These are phyloP conservation scores for Calonectria hongkongensis DNA, from an alignment of 2,329 filamentous ascomycete genomes.

Conservation along the genomic window DNA sequence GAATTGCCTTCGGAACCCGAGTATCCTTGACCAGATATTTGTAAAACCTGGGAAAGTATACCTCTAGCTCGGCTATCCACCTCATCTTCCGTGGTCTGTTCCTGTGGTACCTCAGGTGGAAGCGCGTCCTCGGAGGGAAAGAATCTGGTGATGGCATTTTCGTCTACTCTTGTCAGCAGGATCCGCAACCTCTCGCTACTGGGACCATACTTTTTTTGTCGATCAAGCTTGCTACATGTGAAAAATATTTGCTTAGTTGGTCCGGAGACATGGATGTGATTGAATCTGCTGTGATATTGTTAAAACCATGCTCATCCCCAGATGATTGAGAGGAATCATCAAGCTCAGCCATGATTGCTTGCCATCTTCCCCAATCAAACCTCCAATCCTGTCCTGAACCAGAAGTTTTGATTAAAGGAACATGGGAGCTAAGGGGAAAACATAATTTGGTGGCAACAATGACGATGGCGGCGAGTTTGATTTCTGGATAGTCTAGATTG, in stretches of 20 bases:
- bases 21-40: constrained; percentile 35
- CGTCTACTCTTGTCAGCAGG: constrained; percentile 49
- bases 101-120: constrained; percentile 35
- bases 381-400: constrained; percentile 41
- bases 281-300: constrained; percentile 76
- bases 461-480: constrained; percentile 81
- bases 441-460: constrained; percentile 86
- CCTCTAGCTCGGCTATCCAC: constrained; percentile 48
- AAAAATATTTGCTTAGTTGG: constrained; percentile 81
- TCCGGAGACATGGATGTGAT: constrained; percentile 76
- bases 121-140: constrained; percentile 58
- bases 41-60: constrained; percentile 49
- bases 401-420: constrained; percentile 58
- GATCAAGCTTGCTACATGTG: constrained; percentile 57
- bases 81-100: constrained; percentile 54
- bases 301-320: constrained; percentile 60
- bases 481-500: constrained; percentile 81
- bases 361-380: constrained; percentile 86
- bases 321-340: constrained; percentile 40
- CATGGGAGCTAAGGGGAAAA: constrained; percentile 81
- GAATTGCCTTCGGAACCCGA: constrained; percentile 25
- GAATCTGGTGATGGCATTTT: constrained; percentile 57
- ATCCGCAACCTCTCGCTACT: too few relatives aligned
- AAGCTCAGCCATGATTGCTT: constrained; percentile 64
- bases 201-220: constrained; percentile 58